phyloP scores from a whole-genome alignment of 73 alveolate species.

The Blepharisma stoltei region DNA sequence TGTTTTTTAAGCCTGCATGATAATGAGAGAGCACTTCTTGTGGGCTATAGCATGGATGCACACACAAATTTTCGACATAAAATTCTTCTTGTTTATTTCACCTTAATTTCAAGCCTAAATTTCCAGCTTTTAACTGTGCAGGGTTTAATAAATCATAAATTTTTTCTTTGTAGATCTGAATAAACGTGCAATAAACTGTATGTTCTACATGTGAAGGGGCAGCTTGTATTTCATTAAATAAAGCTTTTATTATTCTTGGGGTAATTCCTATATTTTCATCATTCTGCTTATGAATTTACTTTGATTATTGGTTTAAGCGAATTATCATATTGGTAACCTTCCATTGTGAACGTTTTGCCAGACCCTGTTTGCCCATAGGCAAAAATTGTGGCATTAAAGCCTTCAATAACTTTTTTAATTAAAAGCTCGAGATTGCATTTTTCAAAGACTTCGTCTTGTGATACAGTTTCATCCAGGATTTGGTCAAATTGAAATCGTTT shows the following conservation, averaged over 20 bases:
- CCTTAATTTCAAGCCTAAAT: slow-evolving; percentile 72
- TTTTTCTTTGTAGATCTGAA: slow-evolving; percentile 90
- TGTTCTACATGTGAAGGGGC: slow-evolving; percentile 32
- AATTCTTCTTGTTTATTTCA: slow-evolving; percentile 97
- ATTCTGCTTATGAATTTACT: slow-evolving; percentile 7
- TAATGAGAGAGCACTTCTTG: slow-evolving; percentile 90
- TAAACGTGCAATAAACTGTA: slow-evolving; percentile 66
- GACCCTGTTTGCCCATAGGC: slow-evolving; percentile 96
- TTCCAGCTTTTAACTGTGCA: slow-evolving; percentile 42
- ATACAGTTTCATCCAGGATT: slow-evolving; percentile 60
- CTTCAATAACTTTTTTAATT: slow-evolving; percentile 75
- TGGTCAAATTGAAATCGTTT: slow-evolving; percentile 68
- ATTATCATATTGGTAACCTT: slow-evolving; percentile 64
- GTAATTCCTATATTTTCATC: slow-evolving; percentile 4
- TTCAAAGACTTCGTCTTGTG: slow-evolving; percentile 68
- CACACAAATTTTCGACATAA: slow-evolving; percentile 96
- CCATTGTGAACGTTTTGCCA: slow-evolving; percentile 95
- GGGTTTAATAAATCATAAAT: slow-evolving; percentile 89
- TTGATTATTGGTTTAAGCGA: slow-evolving; percentile 1
- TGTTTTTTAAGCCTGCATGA: slow-evolving; percentile 96
- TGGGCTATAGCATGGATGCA: slow-evolving; percentile 91
- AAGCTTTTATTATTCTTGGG: not conserved
- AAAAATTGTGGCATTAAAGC: slow-evolving; percentile 91
- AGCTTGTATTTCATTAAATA: slow-evolving; percentile 9
- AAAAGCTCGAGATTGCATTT: slow-evolving; percentile 51